Evolutionary conservation across 2,329 filamentous ascomycete species (phyloP).

Genomic region (Cryphonectria parasitica): DNA sequence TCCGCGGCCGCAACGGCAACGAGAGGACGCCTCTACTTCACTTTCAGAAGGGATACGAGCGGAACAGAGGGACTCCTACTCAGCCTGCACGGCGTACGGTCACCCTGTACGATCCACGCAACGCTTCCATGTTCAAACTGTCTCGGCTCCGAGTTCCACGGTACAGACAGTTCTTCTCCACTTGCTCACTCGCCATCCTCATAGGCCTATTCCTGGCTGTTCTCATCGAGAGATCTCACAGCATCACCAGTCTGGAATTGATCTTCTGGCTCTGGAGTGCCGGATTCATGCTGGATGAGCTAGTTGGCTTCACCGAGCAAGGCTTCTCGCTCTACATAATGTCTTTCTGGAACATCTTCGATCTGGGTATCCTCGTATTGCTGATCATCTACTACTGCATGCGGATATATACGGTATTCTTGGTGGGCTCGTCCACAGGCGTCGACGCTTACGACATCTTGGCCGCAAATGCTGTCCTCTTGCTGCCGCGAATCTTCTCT

Average conservation of each 20-base stretch:
- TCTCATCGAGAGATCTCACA: constrained; percentile 71
- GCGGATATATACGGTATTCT: constrained; percentile 83
- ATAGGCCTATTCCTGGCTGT: constrained; percentile 86
- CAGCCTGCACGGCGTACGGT: constrained; percentile 68
- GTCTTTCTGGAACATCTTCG: constrained; percentile 97
- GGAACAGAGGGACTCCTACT: constrained; percentile 35
- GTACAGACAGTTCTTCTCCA: constrained; percentile 89
- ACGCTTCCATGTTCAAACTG: constrained; percentile 89
- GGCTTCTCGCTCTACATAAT: constrained; percentile 96
- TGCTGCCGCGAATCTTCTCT: constrained; percentile 90
- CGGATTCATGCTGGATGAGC: constrained; percentile 94
- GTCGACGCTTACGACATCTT: constrained; percentile 93
- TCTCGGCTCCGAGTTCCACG: constrained; percentile 88
- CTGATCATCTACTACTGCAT: constrained; percentile 89
- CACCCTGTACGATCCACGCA: constrained; percentile 84
- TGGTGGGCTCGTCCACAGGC: constrained; percentile 74
- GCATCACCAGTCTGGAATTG: constrained; percentile 83
- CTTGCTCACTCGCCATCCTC: constrained; percentile 81
- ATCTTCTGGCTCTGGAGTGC: constrained; percentile 98
- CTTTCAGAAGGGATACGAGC: constrained; percentile 39
- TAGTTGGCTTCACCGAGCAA: constrained; percentile 95
- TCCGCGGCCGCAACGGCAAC: constrained; percentile 39
- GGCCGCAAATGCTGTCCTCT: constrained; percentile 84
- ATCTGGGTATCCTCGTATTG: constrained; percentile 84
- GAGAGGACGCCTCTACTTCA: constrained; percentile 57